Evolutionary conservation across 768 basidiomycete genomes (phyloP).

Genomic region (Gyrodon lividus): DNA sequence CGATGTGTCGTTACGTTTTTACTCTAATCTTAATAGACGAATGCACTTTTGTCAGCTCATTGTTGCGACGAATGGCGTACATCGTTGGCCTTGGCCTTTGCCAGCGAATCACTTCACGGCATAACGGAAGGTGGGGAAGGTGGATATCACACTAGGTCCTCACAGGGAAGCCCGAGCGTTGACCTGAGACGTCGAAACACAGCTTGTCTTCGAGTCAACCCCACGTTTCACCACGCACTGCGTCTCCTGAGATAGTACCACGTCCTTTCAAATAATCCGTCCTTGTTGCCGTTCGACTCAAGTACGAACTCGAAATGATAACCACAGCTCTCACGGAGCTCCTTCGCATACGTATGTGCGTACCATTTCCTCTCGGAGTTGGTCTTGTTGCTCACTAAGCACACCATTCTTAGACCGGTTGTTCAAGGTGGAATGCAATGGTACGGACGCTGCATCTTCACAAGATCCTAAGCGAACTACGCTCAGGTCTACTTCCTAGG

Average conservation of each 20-base stretch:
- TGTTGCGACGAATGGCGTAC: no score
- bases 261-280: no score
- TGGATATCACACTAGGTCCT: no score
- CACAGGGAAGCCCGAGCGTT: no score
- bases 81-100: no score
- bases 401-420: constrained; percentile 52
- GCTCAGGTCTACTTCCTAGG: constrained; percentile 40
- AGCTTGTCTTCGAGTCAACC: no score
- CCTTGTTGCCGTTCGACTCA: no score
- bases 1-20: not conserved
- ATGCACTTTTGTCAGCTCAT: not conserved
- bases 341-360: constrained; percentile 65
- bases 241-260: no score
- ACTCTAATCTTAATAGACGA: constrained; percentile 1
- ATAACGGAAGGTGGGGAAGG: no score
- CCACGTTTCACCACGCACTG: no score
- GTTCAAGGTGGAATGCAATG: constrained; percentile 94
- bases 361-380: constrained; percentile 6
- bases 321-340: constrained; percentile 61
- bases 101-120: no score
- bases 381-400: not conserved
- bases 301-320: constrained; percentile 32
- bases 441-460: constrained; percentile 34
- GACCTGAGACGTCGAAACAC: no score
- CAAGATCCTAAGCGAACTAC: not conserved